These are phyloP conservation scores for Alternaria panax DNA, from an alignment of 2,329 filamentous ascomycete genomes.

Conservation along the genomic window DNA sequence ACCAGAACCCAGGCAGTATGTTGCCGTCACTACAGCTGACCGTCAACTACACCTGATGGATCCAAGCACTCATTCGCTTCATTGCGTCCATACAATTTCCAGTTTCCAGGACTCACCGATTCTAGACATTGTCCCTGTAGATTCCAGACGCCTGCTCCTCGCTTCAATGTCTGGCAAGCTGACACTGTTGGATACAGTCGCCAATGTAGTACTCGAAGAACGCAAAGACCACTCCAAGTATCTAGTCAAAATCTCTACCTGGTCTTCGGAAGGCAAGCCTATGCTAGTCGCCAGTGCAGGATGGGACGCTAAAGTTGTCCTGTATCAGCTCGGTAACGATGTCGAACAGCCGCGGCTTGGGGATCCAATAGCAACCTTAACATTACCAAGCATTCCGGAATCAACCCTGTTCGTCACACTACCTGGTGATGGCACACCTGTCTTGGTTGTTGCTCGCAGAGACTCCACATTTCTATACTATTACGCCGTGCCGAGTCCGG, in stretches of 20 bases:
- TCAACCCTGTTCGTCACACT: constrained; percentile 62
- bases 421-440: constrained; percentile 54
- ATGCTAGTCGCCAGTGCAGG: constrained; percentile 63
- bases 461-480: constrained; percentile 68
- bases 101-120: constrained; percentile 61
- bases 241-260: constrained; percentile 59
- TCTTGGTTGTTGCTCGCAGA: constrained; percentile 62
- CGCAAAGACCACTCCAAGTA: constrained; percentile 67
- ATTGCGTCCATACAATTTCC: constrained; percentile 48
- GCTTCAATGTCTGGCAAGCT: constrained; percentile 68
- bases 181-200: constrained; percentile 55
- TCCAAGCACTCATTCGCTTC: constrained; percentile 38
- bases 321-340: constrained; percentile 55
- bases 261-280: constrained; percentile 41
- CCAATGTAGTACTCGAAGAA: constrained; percentile 53
- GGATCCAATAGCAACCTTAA: constrained; percentile 53
- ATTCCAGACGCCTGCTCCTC: constrained; percentile 57
- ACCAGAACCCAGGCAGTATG: constrained; percentile 28
- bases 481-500: constrained; percentile 52
- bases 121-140: constrained; percentile 58
- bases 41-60: constrained; percentile 58
- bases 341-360: constrained; percentile 40
- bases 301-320: constrained; percentile 65
- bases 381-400: constrained; percentile 63
- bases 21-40: constrained; percentile 49